Base-by-base conservation (phyloP, 2,329 filamentous ascomycete genomes). In the Waltergamsia citrina region DNA sequence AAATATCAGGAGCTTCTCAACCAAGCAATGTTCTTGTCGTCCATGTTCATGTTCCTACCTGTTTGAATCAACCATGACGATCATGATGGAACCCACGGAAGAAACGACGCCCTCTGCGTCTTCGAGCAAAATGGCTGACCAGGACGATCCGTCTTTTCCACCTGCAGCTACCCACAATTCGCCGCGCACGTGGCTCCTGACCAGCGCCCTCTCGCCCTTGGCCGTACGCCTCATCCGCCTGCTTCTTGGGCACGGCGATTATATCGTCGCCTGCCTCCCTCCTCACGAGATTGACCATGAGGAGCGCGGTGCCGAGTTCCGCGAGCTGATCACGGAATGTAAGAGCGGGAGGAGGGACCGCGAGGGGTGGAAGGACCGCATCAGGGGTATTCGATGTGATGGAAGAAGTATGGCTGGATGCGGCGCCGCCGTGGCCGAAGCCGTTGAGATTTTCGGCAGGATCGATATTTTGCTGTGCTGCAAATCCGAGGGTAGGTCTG, bases 401-500 rank as follows among this genome's bases (percentile, higher is more conserved):
- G 74, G 73, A 8, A 67, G 71, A 28, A 58, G 61, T 41, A 74
- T 74, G 64, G 69, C 70, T 24, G 81, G 86, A 53, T 93, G 86
- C 57, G 82, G 87, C 50, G 81, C 86, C 33, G 86, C 87, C 21
- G 71, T 96, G 34, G 88, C 90, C 26, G 84, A 94, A 56, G 85
- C 87, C 17, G 76, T 94, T 14, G 74, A 82, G 44, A 71, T 79
- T 1, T 96, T 95, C 61, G 85, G 85, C 7, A 74, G 81, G 26
- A 78, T 96, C 35, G 92, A 98, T 57, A 88, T 96, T 37, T 56
- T 96, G 39, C 69, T 96, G 25, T 94, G 86, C 56, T 93, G 86
- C 62, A 84, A 83, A 37, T 92, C 81, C 39, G 85, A 94, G 71
- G 79, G 82, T 85, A 65, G 39, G 58, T 43, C 11, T 10, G 42